Evolutionary conservation across 495 filamentous ascomycete species (phyloP).

Genomic region (Aspergillus incahuasiensis): DNA sequence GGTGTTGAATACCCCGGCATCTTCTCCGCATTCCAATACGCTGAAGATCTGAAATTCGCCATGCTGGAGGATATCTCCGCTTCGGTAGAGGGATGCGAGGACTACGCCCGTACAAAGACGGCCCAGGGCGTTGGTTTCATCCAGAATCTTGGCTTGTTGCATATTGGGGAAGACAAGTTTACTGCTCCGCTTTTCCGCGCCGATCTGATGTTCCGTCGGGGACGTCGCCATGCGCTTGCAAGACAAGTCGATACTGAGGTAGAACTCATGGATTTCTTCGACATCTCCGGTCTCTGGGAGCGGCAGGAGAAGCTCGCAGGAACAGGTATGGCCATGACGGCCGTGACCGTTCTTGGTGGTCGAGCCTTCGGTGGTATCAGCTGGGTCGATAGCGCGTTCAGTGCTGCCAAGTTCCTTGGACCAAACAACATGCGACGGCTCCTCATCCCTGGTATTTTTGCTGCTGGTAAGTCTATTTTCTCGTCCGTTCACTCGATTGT

Average conservation of each 20-base stretch:
- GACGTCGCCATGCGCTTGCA: conserved; percentile 69
- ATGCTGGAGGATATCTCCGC: conserved; percentile 84
- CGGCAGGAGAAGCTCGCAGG: conserved; percentile 90
- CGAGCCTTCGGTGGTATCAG: conserved; percentile 76
- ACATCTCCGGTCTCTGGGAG: conserved; percentile 75
- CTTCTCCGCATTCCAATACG: conserved; percentile 81
- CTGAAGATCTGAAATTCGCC: conserved; percentile 84
- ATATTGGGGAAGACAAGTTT: conserved; percentile 79
- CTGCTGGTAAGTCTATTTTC: conserved; percentile 59
- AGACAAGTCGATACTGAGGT: conserved; percentile 81
- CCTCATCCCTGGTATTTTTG: conserved; percentile 72
- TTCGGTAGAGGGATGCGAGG: conserved; percentile 74
- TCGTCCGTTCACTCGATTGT: neutral
- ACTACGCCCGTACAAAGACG: conserved; percentile 73
- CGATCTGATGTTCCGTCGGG: conserved; percentile 84
- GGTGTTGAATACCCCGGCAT: conserved; percentile 84
- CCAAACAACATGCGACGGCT: conserved; percentile 75
- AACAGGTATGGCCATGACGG: conserved; percentile 88
- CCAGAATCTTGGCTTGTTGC: conserved; percentile 79
- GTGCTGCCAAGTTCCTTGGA: conserved; percentile 74
- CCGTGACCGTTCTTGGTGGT: conserved; percentile 78
- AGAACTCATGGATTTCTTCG: conserved; percentile 90
- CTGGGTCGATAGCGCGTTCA: conserved; percentile 85
- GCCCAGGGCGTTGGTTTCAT: conserved; percentile 80
- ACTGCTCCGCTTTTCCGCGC: conserved; percentile 77